Base-by-base conservation (phyloP, 352 stramenopile genomes). In the Phytophthora rubi region DNA sequence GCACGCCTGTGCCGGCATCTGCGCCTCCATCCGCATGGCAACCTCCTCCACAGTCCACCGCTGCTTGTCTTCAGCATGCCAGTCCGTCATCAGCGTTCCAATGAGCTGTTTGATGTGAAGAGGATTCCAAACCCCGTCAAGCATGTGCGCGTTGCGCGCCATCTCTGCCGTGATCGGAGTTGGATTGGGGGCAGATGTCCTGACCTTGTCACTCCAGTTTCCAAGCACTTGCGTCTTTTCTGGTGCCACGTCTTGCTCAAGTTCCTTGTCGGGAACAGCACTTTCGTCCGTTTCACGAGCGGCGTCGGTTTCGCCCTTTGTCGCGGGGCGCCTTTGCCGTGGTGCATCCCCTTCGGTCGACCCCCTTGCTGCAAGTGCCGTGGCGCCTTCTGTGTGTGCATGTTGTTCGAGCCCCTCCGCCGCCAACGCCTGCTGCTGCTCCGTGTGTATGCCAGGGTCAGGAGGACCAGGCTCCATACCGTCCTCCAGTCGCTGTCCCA, bases 81-180 rank as follows among this genome's bases (percentile, higher is more conserved):
- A 49, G 10, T 61, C 32, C 32, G 35, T 61, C 35, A 61, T 33
- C 6, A 61, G 9, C 4, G 54, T 53, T 9, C n/a, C 23, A n/a
- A 61, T 52, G 37, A 61, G 37, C 21, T 52, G n/a, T 23, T 61
- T 49, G 6, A 53, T 33, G 1, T 61, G 54, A 6, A 53, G 4
- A 3, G 39, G 54, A 23, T 61, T 61, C 39, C 54, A 61, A 13
- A 61, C 32, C 9, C 54, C 54, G 8, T 35, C 39, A 3, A 61
- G 21, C 54, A 61, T 61, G 21, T 53, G 35, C 2, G 54, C 51
- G 18, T 16, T 21, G 4, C 54, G 37, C 32, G 54, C 54, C 2
- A 37, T 10, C 9, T 35, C 54, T 9, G 35, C 54, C 10, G 54
- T 52, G 8, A 61, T 18, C 6, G 26, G 2, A 4, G 9, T 21